Evolutionary conservation across 306 rosid genomes (phyloP).

Genomic region (Trifolium repens): DNA sequence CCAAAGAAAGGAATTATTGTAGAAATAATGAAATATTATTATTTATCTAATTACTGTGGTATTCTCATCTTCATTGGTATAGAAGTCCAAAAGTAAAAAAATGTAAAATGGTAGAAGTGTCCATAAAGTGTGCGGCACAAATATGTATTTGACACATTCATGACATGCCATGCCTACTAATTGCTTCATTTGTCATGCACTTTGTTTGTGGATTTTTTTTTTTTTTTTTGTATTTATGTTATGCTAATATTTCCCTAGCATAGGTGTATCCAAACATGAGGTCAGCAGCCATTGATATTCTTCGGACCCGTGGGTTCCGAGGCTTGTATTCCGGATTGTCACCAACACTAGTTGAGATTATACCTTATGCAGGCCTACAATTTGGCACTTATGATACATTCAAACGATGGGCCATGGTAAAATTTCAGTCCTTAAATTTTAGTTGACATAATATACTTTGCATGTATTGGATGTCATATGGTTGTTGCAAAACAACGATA

Average conservation of each 20-base stretch:
- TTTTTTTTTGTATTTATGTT: not conserved
- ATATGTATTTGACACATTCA: not conserved
- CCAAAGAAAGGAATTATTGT: not conserved
- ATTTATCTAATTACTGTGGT: not conserved
- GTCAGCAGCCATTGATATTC: conserved; percentile 72
- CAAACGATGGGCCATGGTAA: conserved; percentile 90
- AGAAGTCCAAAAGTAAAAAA: not conserved
- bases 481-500: conserved; percentile 7
- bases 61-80: conserved; percentile 11
- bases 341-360: conserved; percentile 91
- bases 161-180: not conserved
- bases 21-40: conserved; percentile 14
- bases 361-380: conserved; percentile 98
- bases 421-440: conserved; percentile 40
- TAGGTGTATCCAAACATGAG: conserved; percentile 97
- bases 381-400: conserved; percentile 93
- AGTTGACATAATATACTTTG: conserved; percentile 18
- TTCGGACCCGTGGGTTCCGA: conserved; percentile 69
- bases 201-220: not conserved
- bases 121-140: conserved; percentile 8
- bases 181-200: not conserved
- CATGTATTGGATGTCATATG: conserved; percentile 28
- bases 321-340: conserved; percentile 95
- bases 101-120: conserved; percentile 1
- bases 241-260: conserved; percentile 33